Evolutionary conservation across 495 filamentous ascomycete genomes (phyloP), one percentile per base, ranked within the genome.

Genomic region (Mytilinidion resinicola): DNA sequence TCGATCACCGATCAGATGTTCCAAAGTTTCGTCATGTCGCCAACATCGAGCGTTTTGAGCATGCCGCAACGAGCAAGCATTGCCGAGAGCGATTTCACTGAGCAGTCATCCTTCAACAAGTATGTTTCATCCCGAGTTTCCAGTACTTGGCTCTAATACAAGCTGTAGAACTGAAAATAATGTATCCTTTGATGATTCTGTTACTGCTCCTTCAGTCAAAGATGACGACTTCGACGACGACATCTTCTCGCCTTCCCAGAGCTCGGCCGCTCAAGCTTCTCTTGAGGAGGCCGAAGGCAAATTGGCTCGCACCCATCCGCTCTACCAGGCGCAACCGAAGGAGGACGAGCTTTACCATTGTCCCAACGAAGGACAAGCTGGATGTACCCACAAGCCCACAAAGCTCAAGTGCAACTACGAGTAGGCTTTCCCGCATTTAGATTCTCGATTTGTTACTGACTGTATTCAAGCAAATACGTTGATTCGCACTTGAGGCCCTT

Each of bases 371-470:
- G 82, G 81, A 70, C 78, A 88, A 60, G 74, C 84, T 42, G 82
- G 78, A 58, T 95, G 90, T 81, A 85, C 80, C 69, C 89, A 95
- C 79, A 85, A 85, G 66, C 84, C 89, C 19, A 90, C 89, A 63
- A 90, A 90, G 72, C 86, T 96, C 60, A 96, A 96, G 80, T 96
- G 91, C 83, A 91, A 93, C 73, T 96, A 96, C 72, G 89, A 95
- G 91, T 91, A 85, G 82, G 87, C 67, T 46, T 69, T 58, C 36
- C 37, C 20, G 14, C 20, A 30, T 49, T 57, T 56, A n/a, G 15
- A 52, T 30, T 44, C 49, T 53, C 63, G 64, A 17, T 10, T 9
- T 17, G 12, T 8, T 35, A 11, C 53, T 57, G 57, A 58, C 12
- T 51, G 39, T 62, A 38, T 41, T 44, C 11, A 74, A 96, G 91